These are phyloP conservation scores for Talaromyces sp. DNA, from an alignment of 2,329 filamentous ascomycete genomes.

Conservation along the genomic window DNA sequence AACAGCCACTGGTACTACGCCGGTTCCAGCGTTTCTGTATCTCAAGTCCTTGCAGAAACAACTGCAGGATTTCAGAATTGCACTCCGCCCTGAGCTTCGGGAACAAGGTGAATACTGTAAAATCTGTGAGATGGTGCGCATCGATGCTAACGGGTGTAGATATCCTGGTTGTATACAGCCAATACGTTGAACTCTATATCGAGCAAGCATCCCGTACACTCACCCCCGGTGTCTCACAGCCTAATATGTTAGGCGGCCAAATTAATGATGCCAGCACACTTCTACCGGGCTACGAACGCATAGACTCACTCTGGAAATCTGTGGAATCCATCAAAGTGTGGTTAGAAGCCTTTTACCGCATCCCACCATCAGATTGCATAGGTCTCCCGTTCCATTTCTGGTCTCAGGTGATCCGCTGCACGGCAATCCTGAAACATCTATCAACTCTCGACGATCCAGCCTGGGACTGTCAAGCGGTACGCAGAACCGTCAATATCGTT, in stretches of 20 bases:
- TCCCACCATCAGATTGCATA: conserved; percentile 28
- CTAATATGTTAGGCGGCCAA: conserved; percentile 7
- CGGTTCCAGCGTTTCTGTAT: conserved; percentile 25
- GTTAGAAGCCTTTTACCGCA: conserved; percentile 33
- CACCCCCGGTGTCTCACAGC: conserved; percentile 22
- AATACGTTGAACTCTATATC: conserved; percentile 32
- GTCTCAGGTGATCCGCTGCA: conserved; percentile 37
- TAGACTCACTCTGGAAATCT: conserved; percentile 37
- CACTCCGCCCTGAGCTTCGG: conserved; percentile 27
- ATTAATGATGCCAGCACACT: conserved; percentile 14
- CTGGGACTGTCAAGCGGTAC: conserved; percentile 40
- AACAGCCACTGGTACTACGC: conserved; percentile 9
- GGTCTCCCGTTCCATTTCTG: conserved; percentile 40
- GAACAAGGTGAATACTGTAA: conserved; percentile 22
- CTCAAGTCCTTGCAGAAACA: conserved; percentile 34
- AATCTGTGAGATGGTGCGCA: background rate
- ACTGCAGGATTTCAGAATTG: conserved; percentile 33
- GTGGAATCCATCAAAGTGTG: conserved; percentile 37
- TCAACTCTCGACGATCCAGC: conserved; percentile 39
- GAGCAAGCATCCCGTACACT: conserved; percentile 31
- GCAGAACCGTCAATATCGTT: conserved; percentile 33
- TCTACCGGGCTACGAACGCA: conserved; percentile 31
- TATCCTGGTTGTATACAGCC: conserved; percentile 30
- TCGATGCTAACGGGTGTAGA: conserved; percentile 22
- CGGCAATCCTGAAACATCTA: conserved; percentile 40